Evolutionary conservation across 1,284 basidiomycete genomes (phyloP), one percentile per base, ranked within the genome.

Genomic region (Cryptococcus sp.): DNA sequence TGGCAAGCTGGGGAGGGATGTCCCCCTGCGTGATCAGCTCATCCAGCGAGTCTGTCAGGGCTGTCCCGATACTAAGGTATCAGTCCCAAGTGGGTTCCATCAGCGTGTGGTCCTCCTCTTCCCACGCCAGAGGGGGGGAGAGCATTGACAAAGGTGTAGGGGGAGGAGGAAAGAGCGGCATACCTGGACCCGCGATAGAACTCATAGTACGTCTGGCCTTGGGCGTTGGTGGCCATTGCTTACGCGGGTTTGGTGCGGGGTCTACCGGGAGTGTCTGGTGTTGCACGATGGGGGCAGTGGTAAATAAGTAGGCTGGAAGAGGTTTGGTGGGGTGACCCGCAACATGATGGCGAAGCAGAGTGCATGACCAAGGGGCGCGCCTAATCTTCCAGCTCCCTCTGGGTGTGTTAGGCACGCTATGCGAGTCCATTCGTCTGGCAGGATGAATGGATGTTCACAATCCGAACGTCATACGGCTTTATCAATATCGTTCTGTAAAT

Each of bases 41-140:
- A 79, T 98, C 95, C 67, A 98, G 85, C 62, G 95, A 93, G 81
- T 98, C 95, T n/a, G 95, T 97, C 55, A 98, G 83, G 46, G 95
- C 92, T 82, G 94, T 91, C 43, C 95, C 95, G 77, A 98, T 91
- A 65, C 95, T 98, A 69, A 18, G 21, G 9, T 7, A 33, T 8
- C 21, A 49, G n/a, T 16, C 9, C 16, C 38, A 33, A 36, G 33
- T 9, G 12, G 20, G 23, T 24, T 8, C 3, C 45, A 18, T 46
- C 8, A 16, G 24, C n/a, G n/a, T n/a, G n/a, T n/a, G n/a, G n/a
- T n/a, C n/a, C n/a, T 21, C 24, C 13, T 24, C 20, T 8, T 38
- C 20, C 24, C 15, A 40, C 6, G 42, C 16, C 18, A 18, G 33
- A 9, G 37, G 47, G 37, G 16, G 40, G 16, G 18, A 40, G 7